phyloP scores from a whole-genome alignment of 2,329 filamentous ascomycete genomes.

The Phialocephala subalpina region DNA sequence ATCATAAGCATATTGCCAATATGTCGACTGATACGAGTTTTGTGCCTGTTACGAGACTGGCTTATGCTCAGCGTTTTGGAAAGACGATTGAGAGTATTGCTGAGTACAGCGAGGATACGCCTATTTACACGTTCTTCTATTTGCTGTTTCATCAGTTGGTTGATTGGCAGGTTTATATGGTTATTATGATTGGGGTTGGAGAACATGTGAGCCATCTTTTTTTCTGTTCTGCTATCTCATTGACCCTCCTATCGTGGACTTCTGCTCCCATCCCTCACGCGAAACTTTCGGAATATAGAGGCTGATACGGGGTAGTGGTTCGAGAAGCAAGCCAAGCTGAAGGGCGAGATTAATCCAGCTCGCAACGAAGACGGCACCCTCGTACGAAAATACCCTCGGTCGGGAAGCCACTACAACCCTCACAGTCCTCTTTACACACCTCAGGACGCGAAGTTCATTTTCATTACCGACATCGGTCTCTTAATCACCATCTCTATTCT shows the following conservation, averaged over 20 bases:
- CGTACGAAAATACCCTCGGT: slow-evolving; percentile 76
- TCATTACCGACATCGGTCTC: slow-evolving; percentile 64
- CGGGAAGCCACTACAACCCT: slow-evolving; percentile 95
- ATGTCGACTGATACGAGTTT: slow-evolving; percentile 72
- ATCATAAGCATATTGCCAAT: slow-evolving; percentile 72
- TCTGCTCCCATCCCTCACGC: too few species aligned
- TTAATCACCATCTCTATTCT: slow-evolving; percentile 66
- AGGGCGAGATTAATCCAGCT: slow-evolving; percentile 48
- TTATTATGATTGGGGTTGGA: slow-evolving; percentile 55
- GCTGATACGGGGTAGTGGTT: not conserved
- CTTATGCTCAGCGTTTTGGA: slow-evolving; percentile 79
- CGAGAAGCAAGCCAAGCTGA: slow-evolving; percentile 35
- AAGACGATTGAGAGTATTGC: slow-evolving; percentile 34
- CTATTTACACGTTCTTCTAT: slow-evolving; percentile 59
- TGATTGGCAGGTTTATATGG: slow-evolving; percentile 68
- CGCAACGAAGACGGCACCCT: slow-evolving; percentile 37
- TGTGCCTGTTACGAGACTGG: slow-evolving; percentile 68
- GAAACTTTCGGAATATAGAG: too few species aligned
- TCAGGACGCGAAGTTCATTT: slow-evolving; percentile 61
- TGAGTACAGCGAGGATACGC: slow-evolving; percentile 67
- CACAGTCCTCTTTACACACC: slow-evolving; percentile 67
- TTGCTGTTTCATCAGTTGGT: slow-evolving; percentile 67
- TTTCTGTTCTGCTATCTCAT: too few species aligned
- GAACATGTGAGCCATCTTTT: not conserved
- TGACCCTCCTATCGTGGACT: too few species aligned